Percentiles rank a stretch among this genome's conserved stretches.
Evolutionary conservation across 805 yeast genomes (phyloP).

Genomic region (Hanseniaspora nectarophila): DNA sequence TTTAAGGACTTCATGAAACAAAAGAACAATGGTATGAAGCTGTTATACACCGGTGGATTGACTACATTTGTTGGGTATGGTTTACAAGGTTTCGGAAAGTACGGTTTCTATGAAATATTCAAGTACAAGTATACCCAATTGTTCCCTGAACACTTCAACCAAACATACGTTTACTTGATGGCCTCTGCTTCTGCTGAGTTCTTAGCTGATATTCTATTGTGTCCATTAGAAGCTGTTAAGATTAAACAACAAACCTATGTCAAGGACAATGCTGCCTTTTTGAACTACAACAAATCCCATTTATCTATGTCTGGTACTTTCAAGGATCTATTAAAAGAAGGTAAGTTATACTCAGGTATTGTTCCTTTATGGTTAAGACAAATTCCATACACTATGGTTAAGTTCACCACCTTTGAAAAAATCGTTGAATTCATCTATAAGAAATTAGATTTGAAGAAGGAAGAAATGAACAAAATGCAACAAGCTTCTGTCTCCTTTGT

Average conservation of each 20-base stretch:
- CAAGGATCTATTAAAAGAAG: constrained; percentile 56
- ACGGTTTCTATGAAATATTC: constrained; percentile 88
- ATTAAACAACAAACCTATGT: constrained; percentile 87
- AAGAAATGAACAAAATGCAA: constrained; percentile 55
- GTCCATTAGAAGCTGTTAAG: constrained; percentile 93
- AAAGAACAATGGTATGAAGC: constrained; percentile 54
- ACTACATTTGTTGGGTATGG: constrained; percentile 91
- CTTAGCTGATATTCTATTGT: constrained; percentile 75
- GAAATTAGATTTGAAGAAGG: constrained; percentile 58
- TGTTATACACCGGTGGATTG: constrained; percentile 76
- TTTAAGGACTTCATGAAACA: constrained; percentile 1
- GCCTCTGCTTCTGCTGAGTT: constrained; percentile 93
- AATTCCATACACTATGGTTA: constrained; percentile 97
- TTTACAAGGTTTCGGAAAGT: constrained; percentile 93
- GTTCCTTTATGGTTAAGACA: constrained; percentile 93
- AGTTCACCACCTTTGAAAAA: constrained; percentile 88
- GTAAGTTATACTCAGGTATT: constrained; percentile 79
- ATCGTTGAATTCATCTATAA: constrained; percentile 72
- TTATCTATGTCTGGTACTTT: constrained; percentile 22
- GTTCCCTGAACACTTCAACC: constrained; percentile 52
- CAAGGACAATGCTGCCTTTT: constrained; percentile 36
- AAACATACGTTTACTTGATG: constrained; percentile 57
- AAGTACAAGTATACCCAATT: constrained; percentile 62
- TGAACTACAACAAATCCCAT: constrained; percentile 7
- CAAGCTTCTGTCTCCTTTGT: constrained; percentile 92